Evolutionary conservation across 2,329 filamentous ascomycete genomes (phyloP), one percentile per base, ranked within the genome.

Genomic region (Aspergillus jensenii): DNA sequence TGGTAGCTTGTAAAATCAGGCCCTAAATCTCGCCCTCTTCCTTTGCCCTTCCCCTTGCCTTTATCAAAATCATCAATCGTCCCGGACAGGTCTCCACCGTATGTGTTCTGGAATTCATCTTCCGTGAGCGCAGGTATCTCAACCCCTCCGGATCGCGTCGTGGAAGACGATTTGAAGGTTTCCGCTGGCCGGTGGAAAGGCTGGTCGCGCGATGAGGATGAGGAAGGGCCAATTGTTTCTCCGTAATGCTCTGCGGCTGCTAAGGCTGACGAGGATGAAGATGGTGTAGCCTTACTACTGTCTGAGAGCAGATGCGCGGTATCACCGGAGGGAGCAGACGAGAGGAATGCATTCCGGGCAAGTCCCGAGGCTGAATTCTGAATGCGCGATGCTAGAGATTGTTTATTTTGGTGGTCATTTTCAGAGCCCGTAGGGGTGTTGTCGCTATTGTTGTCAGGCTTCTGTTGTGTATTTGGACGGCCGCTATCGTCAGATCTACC

Each of bases 351-450:
- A 60, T 68, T 70, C 21, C 67, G 66, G 21, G 73, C 62, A 31
- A 78, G 68, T 0, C 68, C 67, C 12, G 64, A 67, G 31, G 76
- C 76, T 25, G 76, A 78, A 49, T 66, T 64, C 53, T 71, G 68
- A 43, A 71, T 70, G 25, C 66, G 65, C 52, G 43, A 53, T 15
- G 69, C 50, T 15, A 76, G 55, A 15, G 70, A 72, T 19, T 59
- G 60, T 17, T 55, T 48, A 23, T 59, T 55, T 59, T 65, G 60
- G 37, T 62, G 47, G 23, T 54, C 48, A 33, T 56, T 52, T 19
- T 56, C 27, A 43, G 51, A 25, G 23, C 57, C 45, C 27, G 35
- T 47, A 25, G 56, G 19, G 19, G 48, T 15, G n/a, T 17, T 27
- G 9, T 62, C 51, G 31, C 35, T 31, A 21, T 61, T 58, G 46